phyloP scores from a whole-genome alignment of 2,329 filamentous ascomycete species.

The Fusarium pseudoanthophilum region DNA sequence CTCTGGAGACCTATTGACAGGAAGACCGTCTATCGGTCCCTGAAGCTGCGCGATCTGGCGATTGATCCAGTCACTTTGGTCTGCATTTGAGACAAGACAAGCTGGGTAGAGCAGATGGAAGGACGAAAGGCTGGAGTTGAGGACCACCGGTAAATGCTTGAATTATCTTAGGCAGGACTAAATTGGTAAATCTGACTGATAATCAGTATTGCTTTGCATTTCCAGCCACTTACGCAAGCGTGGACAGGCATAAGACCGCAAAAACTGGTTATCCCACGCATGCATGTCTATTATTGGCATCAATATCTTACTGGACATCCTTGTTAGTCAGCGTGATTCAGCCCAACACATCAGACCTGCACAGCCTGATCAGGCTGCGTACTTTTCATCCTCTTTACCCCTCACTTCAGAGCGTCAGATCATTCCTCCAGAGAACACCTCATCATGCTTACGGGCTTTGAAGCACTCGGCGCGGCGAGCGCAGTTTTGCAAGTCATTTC shows the following conservation, averaged over 20 bases:
- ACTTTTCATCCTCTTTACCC: neutral
- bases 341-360: neutral
- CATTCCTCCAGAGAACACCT: fast-evolving
- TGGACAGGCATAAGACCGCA: neutral
- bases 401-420: neutral
- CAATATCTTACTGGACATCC: fast-evolving
- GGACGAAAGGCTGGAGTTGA: too few species aligned
- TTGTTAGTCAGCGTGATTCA: neutral
- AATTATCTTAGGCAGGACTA: too few species aligned
- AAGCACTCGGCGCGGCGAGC: conserved; percentile 23
- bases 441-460: neutral
- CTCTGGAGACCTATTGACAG: fast-evolving
- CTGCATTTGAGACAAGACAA: too few species aligned
- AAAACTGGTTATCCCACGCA: neutral
- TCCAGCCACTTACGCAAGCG: neutral
- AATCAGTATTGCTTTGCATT: too few species aligned
- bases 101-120: too few species aligned
- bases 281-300: neutral
- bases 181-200: too few species aligned
- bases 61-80: neutral
- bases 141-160: too few species aligned
- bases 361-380: neutral
- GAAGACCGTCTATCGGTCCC: neutral
- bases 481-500: conserved; percentile 27
- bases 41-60: neutral